Evolutionary conservation across 345 rosid genomes (phyloP).

Genomic region (Rhodamnia rubescens): DNA sequence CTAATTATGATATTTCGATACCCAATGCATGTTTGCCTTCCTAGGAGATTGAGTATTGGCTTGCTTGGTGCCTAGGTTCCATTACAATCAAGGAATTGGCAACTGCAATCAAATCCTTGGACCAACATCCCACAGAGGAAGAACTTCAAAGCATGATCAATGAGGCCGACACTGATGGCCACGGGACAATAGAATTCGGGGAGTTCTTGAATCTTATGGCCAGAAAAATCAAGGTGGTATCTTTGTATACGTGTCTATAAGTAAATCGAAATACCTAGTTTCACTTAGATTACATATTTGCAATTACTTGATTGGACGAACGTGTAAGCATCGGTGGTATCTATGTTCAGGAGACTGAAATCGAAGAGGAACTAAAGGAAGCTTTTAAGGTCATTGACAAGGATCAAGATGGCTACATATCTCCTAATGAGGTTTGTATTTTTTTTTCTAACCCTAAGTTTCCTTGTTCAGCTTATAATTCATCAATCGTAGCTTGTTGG

Average conservation of each 20-base stretch:
- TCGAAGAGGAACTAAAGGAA: constrained; percentile 40
- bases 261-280: neutral
- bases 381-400: constrained; percentile 60
- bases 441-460: neutral
- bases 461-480: neutral
- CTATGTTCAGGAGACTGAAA: constrained; percentile 33
- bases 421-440: constrained; percentile 38
- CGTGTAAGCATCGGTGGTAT: neutral
- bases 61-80: constrained; percentile 21
- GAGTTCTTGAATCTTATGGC: constrained; percentile 68
- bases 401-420: constrained; percentile 54
- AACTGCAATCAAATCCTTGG: constrained; percentile 37
- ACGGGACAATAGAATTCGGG: constrained; percentile 47
- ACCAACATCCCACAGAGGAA: constrained; percentile 47
- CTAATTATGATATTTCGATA: neutral
- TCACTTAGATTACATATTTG: neutral
- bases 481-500: neutral
- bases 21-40: neutral
- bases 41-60: no score
- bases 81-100: constrained; percentile 52
- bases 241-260: neutral
- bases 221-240: constrained; percentile 51
- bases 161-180: constrained; percentile 38
- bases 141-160: constrained; percentile 49
- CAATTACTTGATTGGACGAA: neutral